Evolutionary conservation across 2,329 filamentous ascomycete species (phyloP).

Genomic region (Aspergillus sojae): DNA sequence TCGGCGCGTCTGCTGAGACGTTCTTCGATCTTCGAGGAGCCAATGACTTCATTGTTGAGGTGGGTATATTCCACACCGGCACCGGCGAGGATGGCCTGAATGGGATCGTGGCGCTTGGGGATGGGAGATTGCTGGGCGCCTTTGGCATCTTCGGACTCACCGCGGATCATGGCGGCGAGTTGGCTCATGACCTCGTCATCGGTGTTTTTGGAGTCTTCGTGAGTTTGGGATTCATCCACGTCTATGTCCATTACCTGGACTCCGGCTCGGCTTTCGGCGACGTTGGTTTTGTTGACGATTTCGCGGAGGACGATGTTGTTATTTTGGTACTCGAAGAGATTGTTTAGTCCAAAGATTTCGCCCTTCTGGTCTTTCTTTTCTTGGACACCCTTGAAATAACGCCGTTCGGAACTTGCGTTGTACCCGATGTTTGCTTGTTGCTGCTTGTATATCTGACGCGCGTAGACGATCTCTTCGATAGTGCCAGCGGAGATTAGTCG

Average conservation of each 20-base stretch:
- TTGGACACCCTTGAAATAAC: constrained; percentile 95
- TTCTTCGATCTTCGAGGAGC: constrained; percentile 88
- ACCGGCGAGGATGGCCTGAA: constrained; percentile 84
- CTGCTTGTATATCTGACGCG: constrained; percentile 97
- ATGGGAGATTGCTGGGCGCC: constrained; percentile 27
- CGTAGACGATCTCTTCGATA: constrained; percentile 96
- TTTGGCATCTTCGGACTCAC: constrained; percentile 33
- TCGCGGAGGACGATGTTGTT: constrained; percentile 83
- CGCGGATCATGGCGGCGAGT: constrained; percentile 65
- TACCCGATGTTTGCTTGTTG: constrained; percentile 98
- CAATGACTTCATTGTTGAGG: constrained; percentile 93
- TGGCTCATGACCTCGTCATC: constrained; percentile 72
- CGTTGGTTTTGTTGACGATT: constrained; percentile 97
- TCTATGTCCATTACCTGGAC: constrained; percentile 79
- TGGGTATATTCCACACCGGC: constrained; percentile 95
- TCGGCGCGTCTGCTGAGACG: constrained; percentile 77
- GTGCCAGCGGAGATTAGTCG: constrained; percentile 87
- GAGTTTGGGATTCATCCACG: constrained; percentile 62
- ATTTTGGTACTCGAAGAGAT: constrained; percentile 80
- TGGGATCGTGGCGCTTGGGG: constrained; percentile 65
- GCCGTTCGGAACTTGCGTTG: constrained; percentile 84
- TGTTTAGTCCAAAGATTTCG: constrained; percentile 88
- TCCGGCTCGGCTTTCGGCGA: constrained; percentile 87
- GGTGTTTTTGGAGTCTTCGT: constrained; percentile 47
- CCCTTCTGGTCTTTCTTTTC: constrained; percentile 80